These are phyloP conservation scores for Pseudonitzschia multiseries DNA, from an alignment of 108 stramenopile species.

Conservation along the genomic window DNA sequence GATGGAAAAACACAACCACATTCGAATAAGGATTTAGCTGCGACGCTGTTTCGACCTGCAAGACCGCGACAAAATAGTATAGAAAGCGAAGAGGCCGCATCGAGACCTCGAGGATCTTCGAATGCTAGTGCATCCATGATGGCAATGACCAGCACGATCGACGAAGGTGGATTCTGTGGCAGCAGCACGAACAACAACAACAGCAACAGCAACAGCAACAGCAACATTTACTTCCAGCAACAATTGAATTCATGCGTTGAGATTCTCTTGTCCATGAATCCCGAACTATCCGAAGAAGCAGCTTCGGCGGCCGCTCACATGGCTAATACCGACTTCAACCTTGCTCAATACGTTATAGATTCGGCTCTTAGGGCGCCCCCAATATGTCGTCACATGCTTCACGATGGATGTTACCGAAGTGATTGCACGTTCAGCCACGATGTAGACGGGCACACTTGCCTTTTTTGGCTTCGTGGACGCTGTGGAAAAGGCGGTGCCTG, in stretches of 20 bases:
- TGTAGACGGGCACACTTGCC: slow-evolving; percentile 67
- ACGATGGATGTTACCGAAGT: slow-evolving; percentile 73
- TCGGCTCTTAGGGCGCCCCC: slow-evolving; percentile 58
- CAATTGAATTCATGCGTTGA: slow-evolving; percentile 59
- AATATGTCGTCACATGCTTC: slow-evolving; percentile 74
- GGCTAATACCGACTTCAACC: slow-evolving; percentile 63
- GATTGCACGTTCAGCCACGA: slow-evolving; percentile 82
- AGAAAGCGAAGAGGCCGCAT: slow-evolving; percentile 25
- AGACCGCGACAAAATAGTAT: slow-evolving; percentile 51
- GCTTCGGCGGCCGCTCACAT: slow-evolving; percentile 52
- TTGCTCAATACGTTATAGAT: slow-evolving; percentile 76
- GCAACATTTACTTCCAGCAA: slow-evolving; percentile 22
- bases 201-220: background rate
- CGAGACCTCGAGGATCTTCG: slow-evolving; percentile 11
- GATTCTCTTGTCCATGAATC: slow-evolving; percentile 69
- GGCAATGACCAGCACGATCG: background rate
- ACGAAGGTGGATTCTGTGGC: background rate
- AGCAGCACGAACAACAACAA: background rate
- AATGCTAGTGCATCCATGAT: slow-evolving; percentile 1
- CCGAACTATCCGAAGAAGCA: slow-evolving; percentile 52
- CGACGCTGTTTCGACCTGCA: slow-evolving; percentile 43
- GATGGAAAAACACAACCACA: slow-evolving; percentile 19
- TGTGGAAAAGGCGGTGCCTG: slow-evolving; percentile 67
- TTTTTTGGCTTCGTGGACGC: slow-evolving; percentile 78
- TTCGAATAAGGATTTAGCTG: slow-evolving; percentile 44